Evolutionary conservation across 2,329 filamentous ascomycete species (phyloP), one percentile per base, ranked within the genome.

Genomic region (Akanthomyces dipterigenus): DNA sequence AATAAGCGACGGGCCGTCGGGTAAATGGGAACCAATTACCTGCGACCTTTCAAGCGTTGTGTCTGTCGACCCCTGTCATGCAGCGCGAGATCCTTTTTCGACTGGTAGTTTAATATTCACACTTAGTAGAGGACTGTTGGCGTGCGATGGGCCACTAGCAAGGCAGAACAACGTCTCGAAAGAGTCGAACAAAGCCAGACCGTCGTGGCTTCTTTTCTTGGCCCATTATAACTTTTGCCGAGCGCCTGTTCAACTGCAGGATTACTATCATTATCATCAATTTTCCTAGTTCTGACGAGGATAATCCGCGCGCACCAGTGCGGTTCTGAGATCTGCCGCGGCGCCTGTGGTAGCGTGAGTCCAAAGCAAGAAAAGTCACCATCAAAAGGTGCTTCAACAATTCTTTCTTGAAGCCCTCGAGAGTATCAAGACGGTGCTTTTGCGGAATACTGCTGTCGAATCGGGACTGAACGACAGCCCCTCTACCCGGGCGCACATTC

Each of bases 361-460:
- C 81, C 80, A 24, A 78, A 76, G 57, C 81, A 84, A 0, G 77
- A 76, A 1, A 83, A 67, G 80, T 82, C 1, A 83, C 66, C 0
- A 84, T 71, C 59, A 82, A 73, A 4, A 83, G 76, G 0, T 70
- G 68, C 3, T 79, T 65, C 0, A 40, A 61, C 0, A 73, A 67
- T 11, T 82, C 73, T 0, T 54, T 65, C 1, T 70, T 70, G 64
- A 83, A 82, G 5, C 60, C 67, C 0, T 77, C 64, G 0, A 83
- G 65, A 0, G 77, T 74, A 0, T 63, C 49, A 6, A 77, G 73
- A 3, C 81, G 70, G 0, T 80, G 74, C 1, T 71, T 74, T 12
- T 76, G 75, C 0, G 73, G 71, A 0, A 79, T 73, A 36, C 75
- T 78, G 1, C 80, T 80, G 60, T 84, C 81, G 51, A 81, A 79